These are phyloP conservation scores for Yamadazyma olivae DNA, from an alignment of 805 yeast species.

Conservation along the genomic window DNA sequence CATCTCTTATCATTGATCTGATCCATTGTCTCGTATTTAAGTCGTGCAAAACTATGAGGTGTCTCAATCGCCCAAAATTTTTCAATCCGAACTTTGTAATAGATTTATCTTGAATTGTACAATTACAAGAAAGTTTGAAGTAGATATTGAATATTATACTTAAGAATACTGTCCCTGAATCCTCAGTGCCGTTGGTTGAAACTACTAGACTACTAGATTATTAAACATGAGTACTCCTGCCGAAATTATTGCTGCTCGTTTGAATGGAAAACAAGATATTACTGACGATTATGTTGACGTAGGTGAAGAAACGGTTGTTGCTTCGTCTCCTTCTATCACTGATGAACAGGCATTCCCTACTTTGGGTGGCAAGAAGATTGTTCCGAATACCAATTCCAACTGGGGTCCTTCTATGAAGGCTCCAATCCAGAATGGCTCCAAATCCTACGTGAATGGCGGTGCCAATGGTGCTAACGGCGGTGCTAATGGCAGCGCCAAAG, in stretches of 20 bases:
- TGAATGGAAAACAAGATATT: slow-evolving; percentile 9
- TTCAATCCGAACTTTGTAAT: background rate
- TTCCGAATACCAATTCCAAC: slow-evolving; percentile 19
- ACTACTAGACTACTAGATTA: no score
- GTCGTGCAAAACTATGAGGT: background rate
- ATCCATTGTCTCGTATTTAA: no score
- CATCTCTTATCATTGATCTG: no score
- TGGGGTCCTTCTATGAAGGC: slow-evolving; percentile 15
- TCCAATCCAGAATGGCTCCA: slow-evolving; percentile 2
- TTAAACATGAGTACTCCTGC: slow-evolving; percentile 50
- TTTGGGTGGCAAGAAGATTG: slow-evolving; percentile 46
- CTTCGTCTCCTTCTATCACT: slow-evolving; percentile 37
- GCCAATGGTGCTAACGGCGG: background rate
- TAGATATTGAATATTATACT: no score
- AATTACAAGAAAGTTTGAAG: no score
- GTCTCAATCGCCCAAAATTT: slow-evolving; percentile 3
- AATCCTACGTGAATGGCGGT: background rate
- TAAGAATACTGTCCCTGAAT: no score
- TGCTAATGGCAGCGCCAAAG: slow-evolving; percentile 10
- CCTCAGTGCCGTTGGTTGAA: no score
- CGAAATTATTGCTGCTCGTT: slow-evolving; percentile 47
- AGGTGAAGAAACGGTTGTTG: slow-evolving; percentile 13
- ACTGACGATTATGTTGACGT: slow-evolving; percentile 13
- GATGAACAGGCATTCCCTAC: slow-evolving; percentile 65
- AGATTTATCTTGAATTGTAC: background rate